A percentile compares a stretch with the other conserved stretches of the same genome.
Conservation (phyloP, 2,329 filamentous ascomycete species). For the Eutypella sp. region DNA sequence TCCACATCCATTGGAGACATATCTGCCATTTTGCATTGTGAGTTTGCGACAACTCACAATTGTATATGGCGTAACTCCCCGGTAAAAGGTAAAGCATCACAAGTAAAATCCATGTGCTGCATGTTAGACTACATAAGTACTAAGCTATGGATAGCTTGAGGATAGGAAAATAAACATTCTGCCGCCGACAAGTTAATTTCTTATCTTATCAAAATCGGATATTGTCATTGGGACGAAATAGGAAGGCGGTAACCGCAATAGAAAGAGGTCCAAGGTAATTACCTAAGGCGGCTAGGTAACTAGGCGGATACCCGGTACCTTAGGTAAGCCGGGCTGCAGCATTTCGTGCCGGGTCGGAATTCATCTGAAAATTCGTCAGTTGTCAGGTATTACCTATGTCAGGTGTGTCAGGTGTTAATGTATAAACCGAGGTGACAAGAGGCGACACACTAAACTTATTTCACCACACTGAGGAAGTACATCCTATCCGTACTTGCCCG, state of each 20-base stretch:
- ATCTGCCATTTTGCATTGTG: conserved; percentile 15
- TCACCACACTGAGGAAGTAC: no score
- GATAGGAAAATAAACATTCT: background rate
- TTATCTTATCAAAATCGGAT: background rate
- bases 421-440: no score
- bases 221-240: background rate
- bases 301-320: background rate
- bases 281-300: no score
- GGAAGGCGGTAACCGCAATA: background rate
- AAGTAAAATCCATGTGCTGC: no score
- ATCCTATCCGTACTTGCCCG: no score
- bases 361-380: background rate
- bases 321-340: background rate
- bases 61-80: background rate
- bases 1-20: conserved; percentile 22
- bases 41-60: background rate
- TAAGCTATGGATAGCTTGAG: background rate
- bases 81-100: no score
- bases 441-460: no score
- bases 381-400: background rate
- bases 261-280: no score
- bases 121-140: no score
- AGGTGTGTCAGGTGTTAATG: no score
- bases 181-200: background rate
- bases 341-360: background rate